Evolutionary conservation across 1,284 basidiomycete genomes (phyloP).

Genomic region (Leccinum fallax): DNA sequence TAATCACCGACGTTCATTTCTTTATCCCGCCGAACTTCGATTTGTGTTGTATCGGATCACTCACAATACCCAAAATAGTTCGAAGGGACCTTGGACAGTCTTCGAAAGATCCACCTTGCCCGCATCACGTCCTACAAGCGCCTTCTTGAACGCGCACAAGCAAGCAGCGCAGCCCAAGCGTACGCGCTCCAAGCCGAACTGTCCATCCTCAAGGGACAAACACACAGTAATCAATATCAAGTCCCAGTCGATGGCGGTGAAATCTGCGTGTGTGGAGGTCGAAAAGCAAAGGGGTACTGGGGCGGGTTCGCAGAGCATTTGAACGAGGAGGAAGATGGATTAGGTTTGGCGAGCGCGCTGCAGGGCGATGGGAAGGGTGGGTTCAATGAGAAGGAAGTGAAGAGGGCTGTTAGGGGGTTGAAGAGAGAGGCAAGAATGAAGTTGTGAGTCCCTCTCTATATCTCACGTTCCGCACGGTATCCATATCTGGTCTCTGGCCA

Average conservation of each 20-base stretch:
- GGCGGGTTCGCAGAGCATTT: conserved; percentile 53
- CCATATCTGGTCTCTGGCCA: background rate
- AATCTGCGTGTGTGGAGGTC: conserved; percentile 62
- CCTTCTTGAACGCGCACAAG: conserved; percentile 74
- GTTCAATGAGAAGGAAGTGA: conserved; percentile 70
- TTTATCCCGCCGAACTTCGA: background rate
- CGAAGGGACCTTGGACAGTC: conserved; percentile 52
- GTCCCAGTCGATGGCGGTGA: conserved; percentile 25
- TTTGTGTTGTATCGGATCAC: conserved; percentile 2
- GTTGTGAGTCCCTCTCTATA: conserved; percentile 50
- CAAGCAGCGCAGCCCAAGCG: conserved; percentile 72
- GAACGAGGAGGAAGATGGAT: conserved; percentile 37
- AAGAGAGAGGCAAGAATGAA: conserved; percentile 69
- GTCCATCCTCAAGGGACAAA: conserved; percentile 40
- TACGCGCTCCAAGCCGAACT: conserved; percentile 80
- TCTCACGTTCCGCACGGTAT: background rate
- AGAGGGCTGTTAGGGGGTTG: conserved; percentile 61
- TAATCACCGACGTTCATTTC: background rate
- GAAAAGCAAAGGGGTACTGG: conserved; percentile 62
- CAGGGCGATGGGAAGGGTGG: conserved; percentile 35
- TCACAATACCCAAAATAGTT: conserved; percentile 45
- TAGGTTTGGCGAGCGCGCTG: conserved; percentile 20
- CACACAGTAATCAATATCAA: conserved; percentile 11
- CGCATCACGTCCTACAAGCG: conserved; percentile 75
- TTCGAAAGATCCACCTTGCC: conserved; percentile 60